Percentiles rank a stretch among this genome's conserved stretches.
phyloP scores from a whole-genome alignment of 306 rosid genomes.

The Medicago lupulina region DNA sequence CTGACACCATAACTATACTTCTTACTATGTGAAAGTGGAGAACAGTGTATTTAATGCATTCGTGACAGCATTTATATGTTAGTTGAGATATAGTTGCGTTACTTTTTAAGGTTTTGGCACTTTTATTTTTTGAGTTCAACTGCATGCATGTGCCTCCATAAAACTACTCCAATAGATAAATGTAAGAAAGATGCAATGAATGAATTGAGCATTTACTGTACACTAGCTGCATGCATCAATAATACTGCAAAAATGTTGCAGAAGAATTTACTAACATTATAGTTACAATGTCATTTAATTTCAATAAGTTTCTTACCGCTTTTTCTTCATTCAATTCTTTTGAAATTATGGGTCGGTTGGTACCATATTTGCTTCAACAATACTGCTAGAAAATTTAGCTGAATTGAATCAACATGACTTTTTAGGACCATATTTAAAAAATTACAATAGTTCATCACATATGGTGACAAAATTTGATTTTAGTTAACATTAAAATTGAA shows the following conservation, averaged over 20 bases:
- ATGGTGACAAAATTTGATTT: too few species aligned
- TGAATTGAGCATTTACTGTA: not conserved
- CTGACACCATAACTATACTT: slow-evolving; percentile 35
- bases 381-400: too few species aligned
- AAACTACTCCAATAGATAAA: not conserved
- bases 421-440: too few species aligned
- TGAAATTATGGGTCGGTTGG: not conserved
- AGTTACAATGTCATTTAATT: not conserved
- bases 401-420: too few species aligned
- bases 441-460: too few species aligned
- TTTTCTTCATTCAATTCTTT: not conserved
- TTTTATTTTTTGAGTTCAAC: slow-evolving; percentile 1
- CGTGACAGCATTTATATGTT: slow-evolving; percentile 51
- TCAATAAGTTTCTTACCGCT: not conserved
- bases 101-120: slow-evolving; percentile 4
- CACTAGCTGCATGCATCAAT: not conserved
- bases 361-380: too few species aligned
- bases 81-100: slow-evolving; percentile 27
- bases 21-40: not conserved
- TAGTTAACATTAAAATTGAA: too few species aligned
- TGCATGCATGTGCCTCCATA: slow-evolving; percentile 38
- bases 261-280: not conserved
- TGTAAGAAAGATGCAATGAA: slow-evolving; percentile 22
- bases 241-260: not conserved
- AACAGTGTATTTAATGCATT: slow-evolving; percentile 47